A percentile compares a stretch with the other conserved stretches of the same genome.
Conservation (phyloP, 176 grass and related monocot genomes). For the Areca catechu region DNA sequence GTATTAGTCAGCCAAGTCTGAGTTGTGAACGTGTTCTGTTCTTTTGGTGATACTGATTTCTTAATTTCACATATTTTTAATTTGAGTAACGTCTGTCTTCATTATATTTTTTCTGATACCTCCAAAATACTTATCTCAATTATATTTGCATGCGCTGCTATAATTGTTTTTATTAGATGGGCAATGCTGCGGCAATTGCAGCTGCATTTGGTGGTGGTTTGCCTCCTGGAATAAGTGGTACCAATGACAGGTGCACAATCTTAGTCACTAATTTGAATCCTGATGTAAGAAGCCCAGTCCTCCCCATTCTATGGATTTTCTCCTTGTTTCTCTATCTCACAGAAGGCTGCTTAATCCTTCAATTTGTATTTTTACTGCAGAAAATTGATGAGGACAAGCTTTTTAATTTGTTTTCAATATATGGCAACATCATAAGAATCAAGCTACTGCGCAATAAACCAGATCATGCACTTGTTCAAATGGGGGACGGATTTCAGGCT, state of each 20-base stretch:
- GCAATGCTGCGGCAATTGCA: conserved; percentile 57
- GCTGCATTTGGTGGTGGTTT: conserved; percentile 75
- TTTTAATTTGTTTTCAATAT: conserved; percentile 93
- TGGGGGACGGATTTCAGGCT: conserved; percentile 93
- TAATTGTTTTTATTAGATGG: conserved; percentile 45
- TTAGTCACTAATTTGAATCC: conserved; percentile 94
- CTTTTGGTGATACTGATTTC: neutral
- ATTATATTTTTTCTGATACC: conserved; percentile 5
- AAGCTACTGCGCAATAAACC: conserved; percentile 86
- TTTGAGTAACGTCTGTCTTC: neutral
- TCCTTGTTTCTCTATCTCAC: no score
- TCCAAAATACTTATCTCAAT: conserved; percentile 6
- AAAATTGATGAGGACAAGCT: conserved; percentile 90
- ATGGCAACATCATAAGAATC: conserved; percentile 93
- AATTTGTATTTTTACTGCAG: conserved; percentile 34
- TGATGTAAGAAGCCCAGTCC: conserved; percentile 79
- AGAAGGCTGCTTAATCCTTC: conserved; percentile 1
- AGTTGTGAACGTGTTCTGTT: no score
- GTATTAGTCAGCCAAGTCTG: neutral
- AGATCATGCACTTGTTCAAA: conserved; percentile 91
- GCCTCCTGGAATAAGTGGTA: conserved; percentile 54
- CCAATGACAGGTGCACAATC: conserved; percentile 82
- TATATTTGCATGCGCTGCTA: conserved; percentile 14
- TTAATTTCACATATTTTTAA: neutral
- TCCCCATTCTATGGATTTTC: conserved; percentile 4